These are phyloP conservation scores for Kodamaea fukazawae DNA, from an alignment of 805 yeast species.

Conservation along the genomic window DNA sequence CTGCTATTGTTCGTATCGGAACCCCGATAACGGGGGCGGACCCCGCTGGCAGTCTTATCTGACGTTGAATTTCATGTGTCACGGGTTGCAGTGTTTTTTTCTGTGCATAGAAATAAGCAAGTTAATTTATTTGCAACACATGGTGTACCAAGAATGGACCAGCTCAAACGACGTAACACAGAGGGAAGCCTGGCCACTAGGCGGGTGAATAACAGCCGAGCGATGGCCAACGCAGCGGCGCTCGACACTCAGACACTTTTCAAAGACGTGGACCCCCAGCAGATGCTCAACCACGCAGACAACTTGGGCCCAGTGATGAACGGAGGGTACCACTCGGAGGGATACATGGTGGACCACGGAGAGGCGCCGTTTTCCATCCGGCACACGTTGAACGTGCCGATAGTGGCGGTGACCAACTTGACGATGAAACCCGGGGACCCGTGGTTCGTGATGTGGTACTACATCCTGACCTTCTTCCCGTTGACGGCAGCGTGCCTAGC, in stretches of 20 bases:
- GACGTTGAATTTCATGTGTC: too few relatives aligned
- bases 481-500: constrained; percentile 75
- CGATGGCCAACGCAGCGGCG: neutral
- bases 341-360: neutral
- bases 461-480: constrained; percentile 68
- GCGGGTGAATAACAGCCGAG: neutral
- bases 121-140: too few relatives aligned
- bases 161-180: neutral
- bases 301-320: constrained; percentile 3
- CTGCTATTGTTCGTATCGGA: too few relatives aligned
- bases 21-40: too few relatives aligned
- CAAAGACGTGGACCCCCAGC: constrained; percentile 3
- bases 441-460: constrained; percentile 54
- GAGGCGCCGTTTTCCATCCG: constrained; percentile 19
- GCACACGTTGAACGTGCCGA: constrained; percentile 32
- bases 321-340: constrained; percentile 7
- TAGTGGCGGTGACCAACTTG: constrained; percentile 28
- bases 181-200: too few relatives aligned
- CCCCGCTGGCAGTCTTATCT: too few relatives aligned
- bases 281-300: constrained; percentile 1
- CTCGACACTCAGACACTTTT: constrained; percentile 1
- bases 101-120: neutral
- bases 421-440: constrained; percentile 38
- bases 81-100: too few relatives aligned
- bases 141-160: constrained; percentile 1